Evolutionary conservation across 768 basidiomycete species (phyloP).

Genomic region (Kwoniella mangroviensis): DNA sequence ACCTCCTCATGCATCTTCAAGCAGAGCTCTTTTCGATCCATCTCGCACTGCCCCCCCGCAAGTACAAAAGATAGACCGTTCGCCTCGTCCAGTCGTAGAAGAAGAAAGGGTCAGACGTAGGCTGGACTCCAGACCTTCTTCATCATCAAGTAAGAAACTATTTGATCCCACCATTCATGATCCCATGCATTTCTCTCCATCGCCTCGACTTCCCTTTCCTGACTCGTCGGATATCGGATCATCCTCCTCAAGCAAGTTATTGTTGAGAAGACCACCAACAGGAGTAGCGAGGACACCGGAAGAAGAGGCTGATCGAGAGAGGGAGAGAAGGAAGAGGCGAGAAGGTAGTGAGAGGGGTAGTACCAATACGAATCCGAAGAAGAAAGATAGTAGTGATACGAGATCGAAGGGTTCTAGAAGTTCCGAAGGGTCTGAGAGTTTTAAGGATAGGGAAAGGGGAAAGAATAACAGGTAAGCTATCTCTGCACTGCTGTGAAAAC

Average conservation of each 20-base stretch:
- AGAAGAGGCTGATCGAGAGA: slow-evolving; percentile 53
- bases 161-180: slow-evolving; percentile 86
- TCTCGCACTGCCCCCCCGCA: slow-evolving; percentile 13
- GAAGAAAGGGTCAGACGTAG: slow-evolving; percentile 17
- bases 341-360: slow-evolving; percentile 57
- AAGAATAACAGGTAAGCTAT: slow-evolving; percentile 55
- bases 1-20: slow-evolving; percentile 9
- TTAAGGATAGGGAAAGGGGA: slow-evolving; percentile 58
- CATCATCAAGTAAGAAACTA: slow-evolving; percentile 38
- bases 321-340: slow-evolving; percentile 54
- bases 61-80: slow-evolving; percentile 2
- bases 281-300: slow-evolving; percentile 31
- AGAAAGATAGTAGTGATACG: slow-evolving; percentile 39
- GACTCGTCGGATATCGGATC: slow-evolving; percentile 12
- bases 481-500: not conserved
- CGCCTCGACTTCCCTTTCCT: slow-evolving; percentile 15
- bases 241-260: slow-evolving; percentile 11
- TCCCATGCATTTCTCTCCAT: slow-evolving; percentile 74
- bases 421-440: slow-evolving; percentile 58
- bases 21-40: slow-evolving; percentile 67
- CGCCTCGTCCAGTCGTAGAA: slow-evolving; percentile 11
- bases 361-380: slow-evolving; percentile 28
- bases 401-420: slow-evolving; percentile 49
- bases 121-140: slow-evolving; percentile 3
- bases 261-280: slow-evolving; percentile 24